phyloP scores from a whole-genome alignment of 257 asterid genomes.

The Coffea canephora region DNA sequence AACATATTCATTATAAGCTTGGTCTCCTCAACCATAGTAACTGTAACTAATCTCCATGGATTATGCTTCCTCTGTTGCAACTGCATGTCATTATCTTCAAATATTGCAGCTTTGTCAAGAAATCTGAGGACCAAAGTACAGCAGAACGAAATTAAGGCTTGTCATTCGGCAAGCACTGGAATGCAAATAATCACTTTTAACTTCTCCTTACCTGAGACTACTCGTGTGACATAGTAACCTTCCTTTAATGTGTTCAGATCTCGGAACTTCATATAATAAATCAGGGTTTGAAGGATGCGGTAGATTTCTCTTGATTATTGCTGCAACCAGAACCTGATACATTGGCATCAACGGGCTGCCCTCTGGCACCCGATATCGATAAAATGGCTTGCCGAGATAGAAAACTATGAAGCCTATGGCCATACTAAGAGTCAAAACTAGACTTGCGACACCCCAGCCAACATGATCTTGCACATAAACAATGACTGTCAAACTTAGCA shows the following conservation, averaged over 20 bases:
- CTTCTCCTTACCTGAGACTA: constrained; percentile 29
- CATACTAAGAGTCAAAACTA: constrained; percentile 51
- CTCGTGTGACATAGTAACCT: constrained; percentile 65
- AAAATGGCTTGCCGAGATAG: constrained; percentile 50
- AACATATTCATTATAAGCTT: constrained; percentile 60
- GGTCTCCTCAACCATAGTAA: constrained; percentile 66
- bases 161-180: neutral
- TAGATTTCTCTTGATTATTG: constrained; percentile 50
- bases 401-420: constrained; percentile 36
- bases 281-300: constrained; percentile 38
- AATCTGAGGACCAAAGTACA: constrained; percentile 39
- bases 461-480: constrained; percentile 61
- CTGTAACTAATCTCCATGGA: constrained; percentile 61
- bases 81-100: constrained; percentile 26
- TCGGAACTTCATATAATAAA: constrained; percentile 49
- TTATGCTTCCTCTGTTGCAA: constrained; percentile 18
- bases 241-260: constrained; percentile 35
- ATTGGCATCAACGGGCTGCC: constrained; percentile 70
- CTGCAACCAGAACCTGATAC: constrained; percentile 60
- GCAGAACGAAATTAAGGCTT: neutral
- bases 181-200: neutral
- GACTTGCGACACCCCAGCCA: constrained; percentile 63
- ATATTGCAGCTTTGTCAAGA: constrained; percentile 81
- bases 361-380: constrained; percentile 47
- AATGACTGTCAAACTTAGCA: constrained; percentile 54